These are phyloP conservation scores for Borealophlyctis nickersoniae DNA, from an alignment of 192 early-diverging fungal genomes.

Conservation along the genomic window DNA sequence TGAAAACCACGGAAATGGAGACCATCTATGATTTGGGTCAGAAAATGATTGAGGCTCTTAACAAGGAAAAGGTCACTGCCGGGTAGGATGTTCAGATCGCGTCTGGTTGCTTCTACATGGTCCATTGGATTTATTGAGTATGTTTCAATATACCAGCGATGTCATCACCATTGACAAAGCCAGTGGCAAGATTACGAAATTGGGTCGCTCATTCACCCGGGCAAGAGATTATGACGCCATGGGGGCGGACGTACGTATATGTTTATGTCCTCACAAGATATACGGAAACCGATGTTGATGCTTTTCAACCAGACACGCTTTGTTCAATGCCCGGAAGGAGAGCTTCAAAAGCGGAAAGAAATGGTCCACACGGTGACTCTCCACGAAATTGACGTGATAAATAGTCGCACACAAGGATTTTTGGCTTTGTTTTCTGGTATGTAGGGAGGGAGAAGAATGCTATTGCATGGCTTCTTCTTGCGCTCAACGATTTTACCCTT, in stretches of 20 bases:
- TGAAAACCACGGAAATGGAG: slow-evolving; percentile 99
- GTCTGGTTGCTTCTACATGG: too few species aligned
- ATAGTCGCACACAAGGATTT: slow-evolving; percentile 95
- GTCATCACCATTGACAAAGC: slow-evolving; percentile 99
- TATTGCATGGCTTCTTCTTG: not conserved
- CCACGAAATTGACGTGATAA: slow-evolving; percentile 99
- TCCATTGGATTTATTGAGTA: not conserved
- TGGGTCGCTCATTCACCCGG: slow-evolving; percentile 94
- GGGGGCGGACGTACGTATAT: slow-evolving; percentile 78
- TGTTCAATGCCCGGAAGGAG: slow-evolving; percentile 98
- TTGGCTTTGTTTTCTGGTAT: slow-evolving; percentile 91
- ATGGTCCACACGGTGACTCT: slow-evolving; percentile 97
- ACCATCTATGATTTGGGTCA: slow-evolving; percentile 98
- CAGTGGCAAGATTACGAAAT: slow-evolving; percentile 88
- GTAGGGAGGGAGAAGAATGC: too few species aligned
- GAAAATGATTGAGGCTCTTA: slow-evolving; percentile 97
- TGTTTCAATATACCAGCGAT: slow-evolving; percentile 52
- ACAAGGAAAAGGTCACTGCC: slow-evolving; percentile 96
- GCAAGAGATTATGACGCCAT: slow-evolving; percentile 98
- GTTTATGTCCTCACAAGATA: not conserved
- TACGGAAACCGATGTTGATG: slow-evolving; percentile 4
- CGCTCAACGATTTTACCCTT: not conserved
- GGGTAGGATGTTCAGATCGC: slow-evolving; percentile 61
- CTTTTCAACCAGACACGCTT: slow-evolving; percentile 69
- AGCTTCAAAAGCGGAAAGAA: slow-evolving; percentile 95